phyloP scores from a whole-genome alignment of 108 stramenopile species.

The Pseudonitzschia multiseries region DNA sequence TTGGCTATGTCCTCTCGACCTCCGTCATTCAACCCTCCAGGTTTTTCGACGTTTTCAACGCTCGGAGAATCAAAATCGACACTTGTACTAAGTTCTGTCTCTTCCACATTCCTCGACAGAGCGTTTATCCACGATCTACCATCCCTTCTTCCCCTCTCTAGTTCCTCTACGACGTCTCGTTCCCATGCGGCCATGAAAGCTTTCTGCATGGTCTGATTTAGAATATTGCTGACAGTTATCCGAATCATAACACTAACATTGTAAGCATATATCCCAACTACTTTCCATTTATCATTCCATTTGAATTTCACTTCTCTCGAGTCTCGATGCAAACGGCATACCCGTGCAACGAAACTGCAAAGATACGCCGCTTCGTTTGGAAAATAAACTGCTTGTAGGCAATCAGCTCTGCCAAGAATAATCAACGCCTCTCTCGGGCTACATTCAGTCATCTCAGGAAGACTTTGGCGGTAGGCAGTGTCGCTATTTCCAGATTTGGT shows the following conservation, averaged over 20 bases:
- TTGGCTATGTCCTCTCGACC: background rate
- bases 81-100: background rate
- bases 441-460: constrained; percentile 50
- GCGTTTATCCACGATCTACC: constrained; percentile 38
- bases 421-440: constrained; percentile 65
- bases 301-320: constrained; percentile 18
- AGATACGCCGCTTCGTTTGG: constrained; percentile 75
- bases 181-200: constrained; percentile 56
- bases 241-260: constrained; percentile 60
- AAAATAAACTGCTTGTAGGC: constrained; percentile 76
- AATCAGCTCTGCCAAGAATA: constrained; percentile 81
- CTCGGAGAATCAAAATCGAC: background rate
- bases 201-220: constrained; percentile 31
- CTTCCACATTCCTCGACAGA: background rate
- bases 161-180: constrained; percentile 42
- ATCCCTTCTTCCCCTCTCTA: constrained; percentile 42
- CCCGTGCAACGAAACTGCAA: constrained; percentile 69
- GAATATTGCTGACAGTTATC: constrained; percentile 40
- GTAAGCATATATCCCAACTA: constrained; percentile 56
- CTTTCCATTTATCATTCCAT: constrained; percentile 64
- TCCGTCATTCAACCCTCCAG: background rate
- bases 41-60: background rate
- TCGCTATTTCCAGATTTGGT: constrained; percentile 72
- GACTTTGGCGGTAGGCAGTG: constrained; percentile 52
- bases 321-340: constrained; percentile 59